Evolutionary conservation across 352 stramenopile genomes (phyloP).

Genomic region (Peronospora belbahrii): DNA sequence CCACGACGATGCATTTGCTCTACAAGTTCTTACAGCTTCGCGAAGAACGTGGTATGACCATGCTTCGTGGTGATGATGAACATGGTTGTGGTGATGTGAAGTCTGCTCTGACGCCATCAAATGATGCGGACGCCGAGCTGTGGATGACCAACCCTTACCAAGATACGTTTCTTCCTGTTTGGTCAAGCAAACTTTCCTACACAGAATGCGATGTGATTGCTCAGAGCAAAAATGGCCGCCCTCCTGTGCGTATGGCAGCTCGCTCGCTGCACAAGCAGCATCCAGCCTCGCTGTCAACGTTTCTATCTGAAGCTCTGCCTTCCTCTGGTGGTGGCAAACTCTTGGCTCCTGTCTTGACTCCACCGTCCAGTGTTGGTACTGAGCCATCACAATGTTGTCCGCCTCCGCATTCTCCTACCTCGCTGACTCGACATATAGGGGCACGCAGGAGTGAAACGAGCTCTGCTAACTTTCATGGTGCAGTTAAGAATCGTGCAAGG

Average conservation of each 20-base stretch:
- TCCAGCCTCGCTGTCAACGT: constrained; percentile 29
- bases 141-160: constrained; percentile 51
- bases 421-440: constrained; percentile 3
- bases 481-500: constrained; percentile 27
- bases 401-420: constrained; percentile 15
- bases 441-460: constrained; percentile 5
- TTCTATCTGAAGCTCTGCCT: constrained; percentile 23
- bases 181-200: constrained; percentile 57
- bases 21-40: constrained; percentile 44
- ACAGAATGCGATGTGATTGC: constrained; percentile 41
- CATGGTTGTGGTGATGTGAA: background rate
- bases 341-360: constrained; percentile 3
- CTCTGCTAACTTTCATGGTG: constrained; percentile 6
- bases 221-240: constrained; percentile 10
- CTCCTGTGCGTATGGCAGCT: constrained; percentile 23
- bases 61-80: constrained; percentile 7
- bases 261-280: constrained; percentile 50
- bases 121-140: constrained; percentile 1
- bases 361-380: constrained; percentile 3
- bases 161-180: constrained; percentile 53
- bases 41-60: constrained; percentile 48
- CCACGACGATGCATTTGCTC: constrained; percentile 25
- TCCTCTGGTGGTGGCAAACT: constrained; percentile 3
- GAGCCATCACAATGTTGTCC: constrained; percentile 12
- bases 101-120: background rate